Conservation (phyloP, 352 stramenopile species). For the Aphanomyces stellatus region DNA sequence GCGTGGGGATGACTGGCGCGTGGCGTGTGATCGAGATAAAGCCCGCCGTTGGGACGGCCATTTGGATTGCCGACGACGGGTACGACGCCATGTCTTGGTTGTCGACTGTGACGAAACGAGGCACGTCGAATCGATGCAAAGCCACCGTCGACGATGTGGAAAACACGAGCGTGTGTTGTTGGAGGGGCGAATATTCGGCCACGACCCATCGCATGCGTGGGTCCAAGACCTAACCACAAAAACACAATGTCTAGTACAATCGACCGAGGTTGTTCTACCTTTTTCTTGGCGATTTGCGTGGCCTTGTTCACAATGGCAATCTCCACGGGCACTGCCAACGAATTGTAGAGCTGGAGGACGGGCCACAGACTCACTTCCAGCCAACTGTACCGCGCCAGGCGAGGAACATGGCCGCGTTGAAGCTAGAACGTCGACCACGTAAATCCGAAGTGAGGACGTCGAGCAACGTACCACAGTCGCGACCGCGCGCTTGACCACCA, state of each 20-base stretch:
- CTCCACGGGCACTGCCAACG: background rate
- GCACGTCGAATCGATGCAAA: background rate
- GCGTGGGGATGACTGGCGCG: background rate
- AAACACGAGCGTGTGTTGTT: background rate
- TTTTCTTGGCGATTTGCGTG: background rate
- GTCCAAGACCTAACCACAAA: background rate
- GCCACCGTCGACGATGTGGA: background rate
- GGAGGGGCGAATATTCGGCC: background rate
- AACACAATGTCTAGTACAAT: background rate
- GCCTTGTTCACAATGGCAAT: background rate
- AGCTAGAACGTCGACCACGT: background rate
- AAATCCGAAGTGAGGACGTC: background rate
- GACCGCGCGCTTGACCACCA: background rate
- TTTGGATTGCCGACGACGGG: background rate
- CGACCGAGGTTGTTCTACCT: too few species aligned
- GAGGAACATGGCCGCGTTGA: background rate
- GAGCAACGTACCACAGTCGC: background rate
- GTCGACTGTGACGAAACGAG: background rate
- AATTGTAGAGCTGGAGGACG: background rate
- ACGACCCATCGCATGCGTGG: background rate
- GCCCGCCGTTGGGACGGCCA: background rate
- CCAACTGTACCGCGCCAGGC: background rate
- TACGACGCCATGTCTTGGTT: background rate
- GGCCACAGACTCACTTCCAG: conserved; percentile 11
- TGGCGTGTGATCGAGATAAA: background rate